phyloP scores from a whole-genome alignment of 1,284 basidiomycete species.

The Peniophora sp. region DNA sequence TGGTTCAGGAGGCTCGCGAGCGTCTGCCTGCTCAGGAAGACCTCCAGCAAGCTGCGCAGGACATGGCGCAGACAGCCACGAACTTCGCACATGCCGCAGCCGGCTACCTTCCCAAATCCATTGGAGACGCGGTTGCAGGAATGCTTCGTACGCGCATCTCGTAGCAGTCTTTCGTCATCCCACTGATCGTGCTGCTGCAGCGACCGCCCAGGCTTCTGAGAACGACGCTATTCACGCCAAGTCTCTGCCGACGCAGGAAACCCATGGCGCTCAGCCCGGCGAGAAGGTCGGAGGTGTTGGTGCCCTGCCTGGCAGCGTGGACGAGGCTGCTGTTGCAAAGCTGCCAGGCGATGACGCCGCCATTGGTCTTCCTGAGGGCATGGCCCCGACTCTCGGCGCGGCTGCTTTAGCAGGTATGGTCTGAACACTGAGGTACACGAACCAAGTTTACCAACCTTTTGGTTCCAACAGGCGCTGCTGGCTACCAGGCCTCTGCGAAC shows the following conservation, averaged over 20 bases:
- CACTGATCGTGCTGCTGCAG: neutral
- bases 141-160: neutral
- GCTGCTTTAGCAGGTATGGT: too few relatives aligned
- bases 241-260: conserved; percentile 11
- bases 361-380: too few relatives aligned
- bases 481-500: too few relatives aligned
- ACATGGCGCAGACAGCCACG: too few relatives aligned
- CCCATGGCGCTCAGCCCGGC: conserved; percentile 4
- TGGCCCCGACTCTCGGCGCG: too few relatives aligned
- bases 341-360: conserved; percentile 19
- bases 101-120: neutral
- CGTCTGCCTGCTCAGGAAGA: too few relatives aligned
- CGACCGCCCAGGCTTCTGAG: neutral
- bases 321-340: conserved; percentile 21
- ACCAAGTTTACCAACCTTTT: too few relatives aligned
- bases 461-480: too few relatives aligned
- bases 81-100: neutral
- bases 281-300: conserved; percentile 19
- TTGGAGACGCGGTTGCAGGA: neutral
- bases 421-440: too few relatives aligned
- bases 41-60: too few relatives aligned
- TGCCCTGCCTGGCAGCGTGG: conserved; percentile 19
- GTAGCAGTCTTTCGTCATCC: neutral
- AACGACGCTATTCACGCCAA: neutral
- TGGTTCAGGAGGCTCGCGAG: too few relatives aligned